Evolutionary conservation across 164 flowering plant species (phyloP).

Genomic region (Magnolia sinica): DNA sequence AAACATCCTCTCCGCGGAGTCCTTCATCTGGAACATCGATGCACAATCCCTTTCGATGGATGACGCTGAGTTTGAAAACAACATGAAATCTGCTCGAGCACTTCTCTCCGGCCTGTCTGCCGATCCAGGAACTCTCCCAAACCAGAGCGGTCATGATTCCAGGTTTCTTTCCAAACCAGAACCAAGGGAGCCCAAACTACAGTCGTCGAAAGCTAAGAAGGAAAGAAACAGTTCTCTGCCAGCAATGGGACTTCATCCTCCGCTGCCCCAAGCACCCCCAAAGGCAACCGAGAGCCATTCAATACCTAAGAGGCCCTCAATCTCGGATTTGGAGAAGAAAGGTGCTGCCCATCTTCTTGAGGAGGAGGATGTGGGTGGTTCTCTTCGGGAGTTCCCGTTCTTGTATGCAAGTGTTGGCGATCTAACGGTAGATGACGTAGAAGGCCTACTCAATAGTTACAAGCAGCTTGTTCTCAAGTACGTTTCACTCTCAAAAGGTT

Average conservation of each 20-base stretch:
- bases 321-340: conserved; percentile 72
- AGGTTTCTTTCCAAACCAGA: conserved; percentile 26
- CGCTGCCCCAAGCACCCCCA: conserved; percentile 28
- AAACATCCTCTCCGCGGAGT: conserved; percentile 87
- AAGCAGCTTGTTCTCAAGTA: conserved; percentile 69
- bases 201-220: conserved; percentile 22
- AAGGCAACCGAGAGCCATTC: conserved; percentile 18
- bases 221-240: conserved; percentile 16
- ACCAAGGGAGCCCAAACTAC: conserved; percentile 27
- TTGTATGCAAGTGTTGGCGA: conserved; percentile 73
- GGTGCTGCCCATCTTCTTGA: conserved; percentile 69
- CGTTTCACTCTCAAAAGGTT: conserved; percentile 69
- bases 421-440: conserved; percentile 70
- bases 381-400: conserved; percentile 62
- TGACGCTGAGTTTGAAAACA: conserved; percentile 67
- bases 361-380: conserved; percentile 44
- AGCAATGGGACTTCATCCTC: conserved; percentile 6
- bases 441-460: conserved; percentile 66
- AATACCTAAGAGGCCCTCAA: conserved; percentile 43
- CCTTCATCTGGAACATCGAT: conserved; percentile 78
- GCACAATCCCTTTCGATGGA: conserved; percentile 91
- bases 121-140: conserved; percentile 22
- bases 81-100: conserved; percentile 81
- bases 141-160: conserved; percentile 29
- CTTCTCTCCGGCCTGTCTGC: conserved; percentile 61